Percentiles rank a stretch among this genome's conserved stretches.
Conservation (phyloP, 345 rosid species). For the Camelina sativa region DNA sequence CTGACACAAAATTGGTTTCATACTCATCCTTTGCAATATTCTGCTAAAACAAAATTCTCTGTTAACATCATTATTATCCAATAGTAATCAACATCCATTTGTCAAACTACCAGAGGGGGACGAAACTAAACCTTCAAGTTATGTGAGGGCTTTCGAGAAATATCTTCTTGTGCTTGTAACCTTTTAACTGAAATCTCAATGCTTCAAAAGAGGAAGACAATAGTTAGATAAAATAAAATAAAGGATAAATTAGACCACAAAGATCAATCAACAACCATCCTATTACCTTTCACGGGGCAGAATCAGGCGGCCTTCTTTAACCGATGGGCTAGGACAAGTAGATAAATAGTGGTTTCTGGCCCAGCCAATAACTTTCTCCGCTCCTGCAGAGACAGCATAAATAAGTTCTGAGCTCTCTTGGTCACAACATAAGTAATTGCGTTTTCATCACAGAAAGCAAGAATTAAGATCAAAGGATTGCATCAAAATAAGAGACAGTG, state of each 20-base stretch:
- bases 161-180: constrained; percentile 79
- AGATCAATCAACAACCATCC: constrained; percentile 8
- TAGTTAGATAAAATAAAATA: constrained; percentile 34
- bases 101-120: constrained; percentile 11
- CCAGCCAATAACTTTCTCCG: constrained; percentile 97
- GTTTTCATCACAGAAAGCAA: constrained; percentile 1
- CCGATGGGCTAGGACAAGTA: constrained; percentile 61
- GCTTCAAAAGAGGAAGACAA: constrained; percentile 56
- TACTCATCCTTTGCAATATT: constrained; percentile 89
- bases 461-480: neutral
- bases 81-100: constrained; percentile 19
- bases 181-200: constrained; percentile 82
- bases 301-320: constrained; percentile 71
- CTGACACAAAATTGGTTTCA: constrained; percentile 84
- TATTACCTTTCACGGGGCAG: constrained; percentile 86
- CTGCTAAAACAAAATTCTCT: constrained; percentile 50
- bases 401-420: constrained; percentile 29
- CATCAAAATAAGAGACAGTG: constrained; percentile 9
- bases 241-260: constrained; percentile 5
- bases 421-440: constrained; percentile 18
- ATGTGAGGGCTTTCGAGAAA: constrained; percentile 67
- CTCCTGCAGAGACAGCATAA: constrained; percentile 56
- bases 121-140: constrained; percentile 70
- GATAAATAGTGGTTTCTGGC: constrained; percentile 89
- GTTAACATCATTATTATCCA: constrained; percentile 33